Evolutionary conservation across 2,329 filamentous ascomycete genomes (phyloP).

Genomic region (Venturia pyrina): DNA sequence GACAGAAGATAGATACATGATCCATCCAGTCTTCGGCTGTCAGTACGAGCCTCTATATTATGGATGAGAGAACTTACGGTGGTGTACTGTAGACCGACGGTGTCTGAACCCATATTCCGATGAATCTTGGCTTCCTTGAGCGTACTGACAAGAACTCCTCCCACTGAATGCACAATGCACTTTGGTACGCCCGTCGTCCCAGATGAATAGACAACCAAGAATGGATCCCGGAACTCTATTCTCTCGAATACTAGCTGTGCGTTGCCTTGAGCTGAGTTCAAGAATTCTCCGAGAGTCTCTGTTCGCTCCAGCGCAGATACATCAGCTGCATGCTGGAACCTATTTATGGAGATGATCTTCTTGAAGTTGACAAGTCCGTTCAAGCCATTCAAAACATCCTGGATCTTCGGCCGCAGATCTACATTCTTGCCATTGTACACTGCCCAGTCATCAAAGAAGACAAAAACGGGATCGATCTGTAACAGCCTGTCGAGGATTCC

Average conservation of each 20-base stretch:
- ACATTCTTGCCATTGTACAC: conserved; percentile 70
- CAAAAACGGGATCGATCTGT: conserved; percentile 65
- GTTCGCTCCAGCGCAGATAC: conserved; percentile 43
- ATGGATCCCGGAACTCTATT: conserved; percentile 62
- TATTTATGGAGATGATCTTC: conserved; percentile 54
- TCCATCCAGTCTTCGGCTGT: conserved; percentile 56
- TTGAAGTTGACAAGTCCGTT: conserved; percentile 49
- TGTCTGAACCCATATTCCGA: conserved; percentile 33
- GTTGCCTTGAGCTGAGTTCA: conserved; percentile 28
- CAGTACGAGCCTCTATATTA: background rate
- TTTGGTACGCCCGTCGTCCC: conserved; percentile 79
- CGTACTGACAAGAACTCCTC: conserved; percentile 50
- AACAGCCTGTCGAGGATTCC: conserved; percentile 65
- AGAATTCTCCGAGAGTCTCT: conserved; percentile 32
- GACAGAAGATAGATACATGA: conserved; percentile 68
- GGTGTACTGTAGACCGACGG: conserved; percentile 47
- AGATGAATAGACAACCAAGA: conserved; percentile 66
- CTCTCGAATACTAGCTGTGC: conserved; percentile 45
- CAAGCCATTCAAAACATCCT: conserved; percentile 54
- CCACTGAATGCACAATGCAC: conserved; percentile 71
- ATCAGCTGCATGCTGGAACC: conserved; percentile 53
- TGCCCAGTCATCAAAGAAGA: conserved; percentile 77
- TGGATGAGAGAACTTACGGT: conserved; percentile 26
- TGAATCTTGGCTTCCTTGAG: conserved; percentile 53
- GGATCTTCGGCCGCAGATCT: conserved; percentile 65